phyloP scores from a whole-genome alignment of 1,139 yeast genomes.

The Yamadazyma aaseri region DNA sequence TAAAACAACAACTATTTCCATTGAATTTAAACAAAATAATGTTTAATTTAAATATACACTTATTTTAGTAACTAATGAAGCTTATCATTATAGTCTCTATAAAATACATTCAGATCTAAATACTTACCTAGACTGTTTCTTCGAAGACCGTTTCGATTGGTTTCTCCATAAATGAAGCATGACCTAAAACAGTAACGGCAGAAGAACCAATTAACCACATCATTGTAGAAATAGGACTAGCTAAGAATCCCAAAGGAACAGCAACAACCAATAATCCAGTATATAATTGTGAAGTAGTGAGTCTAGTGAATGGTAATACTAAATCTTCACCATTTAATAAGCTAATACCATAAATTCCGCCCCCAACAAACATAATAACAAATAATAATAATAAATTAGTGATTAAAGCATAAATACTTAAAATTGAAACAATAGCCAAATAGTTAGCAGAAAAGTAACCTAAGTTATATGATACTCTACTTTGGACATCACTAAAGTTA shows the following conservation, averaged over 20 bases:
- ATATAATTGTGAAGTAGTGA: conserved; percentile 82
- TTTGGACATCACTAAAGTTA: conserved; percentile 85
- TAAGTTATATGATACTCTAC: conserved; percentile 82
- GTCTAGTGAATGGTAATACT: conserved; percentile 62
- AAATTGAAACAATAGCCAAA: conserved; percentile 66
- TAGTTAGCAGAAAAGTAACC: conserved; percentile 89
- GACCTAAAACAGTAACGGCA: conserved; percentile 80
- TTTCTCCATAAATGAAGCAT: conserved; percentile 93
- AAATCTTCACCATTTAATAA: conserved; percentile 81
- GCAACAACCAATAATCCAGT: conserved; percentile 78
- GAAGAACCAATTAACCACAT: conserved; percentile 98
- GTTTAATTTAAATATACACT: conserved; percentile 2
- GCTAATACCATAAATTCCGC: conserved; percentile 78
- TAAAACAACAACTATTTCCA: conserved; percentile 1
- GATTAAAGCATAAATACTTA: conserved; percentile 58
- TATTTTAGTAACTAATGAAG: conserved; percentile 3
- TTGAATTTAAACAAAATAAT: conserved; percentile 8
- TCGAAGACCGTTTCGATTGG: conserved; percentile 97
- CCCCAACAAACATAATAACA: conserved; percentile 65
- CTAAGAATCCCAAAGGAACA: conserved; percentile 86
- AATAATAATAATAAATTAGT: conserved; percentile 83
- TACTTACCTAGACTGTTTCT: conserved; percentile 54
- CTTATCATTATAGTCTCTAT: background rate
- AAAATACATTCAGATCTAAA: background rate
- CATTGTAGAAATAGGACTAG: conserved; percentile 90